Percentiles rank a stretch among this genome's conserved stretches.
Conservation (phyloP, 495 filamentous ascomycete genomes). For the Hypoxylon trugodes region DNA sequence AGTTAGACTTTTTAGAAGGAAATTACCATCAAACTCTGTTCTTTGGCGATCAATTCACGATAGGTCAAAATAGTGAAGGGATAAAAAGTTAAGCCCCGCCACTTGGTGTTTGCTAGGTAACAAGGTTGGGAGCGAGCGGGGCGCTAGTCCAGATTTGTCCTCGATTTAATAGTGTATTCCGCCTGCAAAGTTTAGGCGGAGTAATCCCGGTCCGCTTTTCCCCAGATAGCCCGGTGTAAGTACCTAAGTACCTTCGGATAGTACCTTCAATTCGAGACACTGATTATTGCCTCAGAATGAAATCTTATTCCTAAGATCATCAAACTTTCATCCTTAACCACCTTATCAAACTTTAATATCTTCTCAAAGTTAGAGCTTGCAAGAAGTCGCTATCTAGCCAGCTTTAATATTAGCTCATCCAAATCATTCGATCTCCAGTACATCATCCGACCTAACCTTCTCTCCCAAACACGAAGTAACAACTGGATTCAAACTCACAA, state of each 20-base stretch:
- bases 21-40: not conserved
- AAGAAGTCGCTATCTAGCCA: no score
- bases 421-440: no score
- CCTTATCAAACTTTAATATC: no score
- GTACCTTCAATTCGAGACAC: no score
- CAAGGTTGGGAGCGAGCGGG: slow-evolving; percentile 21
- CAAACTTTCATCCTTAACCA: no score
- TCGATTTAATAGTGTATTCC: no score
- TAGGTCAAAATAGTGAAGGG: slow-evolving; percentile 11
- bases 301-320: no score
- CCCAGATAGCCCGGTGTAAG: not conserved
- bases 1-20: not conserved
- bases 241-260: not conserved
- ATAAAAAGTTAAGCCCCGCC: slow-evolving; percentile 19
- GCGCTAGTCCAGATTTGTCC: not conserved
- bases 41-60: not conserved
- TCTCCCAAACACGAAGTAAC: not conserved
- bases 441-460: not conserved
- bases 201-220: slow-evolving; percentile 27
- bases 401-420: no score
- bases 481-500: not conserved
- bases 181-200: slow-evolving; percentile 24
- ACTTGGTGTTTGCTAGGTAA: slow-evolving; percentile 26
- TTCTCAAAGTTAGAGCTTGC: no score
- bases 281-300: not conserved